Evolutionary conservation across 805 yeast genomes (phyloP), one percentile per base, ranked within the genome.

Genomic region (Candida tibetensis): DNA sequence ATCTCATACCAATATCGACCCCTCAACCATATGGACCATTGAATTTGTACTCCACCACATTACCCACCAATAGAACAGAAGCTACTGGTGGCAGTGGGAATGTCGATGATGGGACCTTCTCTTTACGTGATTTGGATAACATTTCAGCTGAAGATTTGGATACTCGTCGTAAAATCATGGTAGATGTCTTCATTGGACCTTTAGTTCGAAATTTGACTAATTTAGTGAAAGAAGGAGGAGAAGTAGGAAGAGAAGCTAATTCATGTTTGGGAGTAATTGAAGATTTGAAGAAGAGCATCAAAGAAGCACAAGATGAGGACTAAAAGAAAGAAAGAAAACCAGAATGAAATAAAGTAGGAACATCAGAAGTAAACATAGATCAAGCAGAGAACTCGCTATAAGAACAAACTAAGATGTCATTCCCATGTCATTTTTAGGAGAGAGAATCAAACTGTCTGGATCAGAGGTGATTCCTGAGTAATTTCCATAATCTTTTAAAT

Each of bases 201-300:
- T 64, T 85, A 34, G 39, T 51, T 15, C 69, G 64, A 32, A 82
- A 85, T 26, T 64, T 82, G 16, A 64, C 60, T 1, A 65, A 65
- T 28, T 50, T 77, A 22, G 58, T 78, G 7, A 78, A 77, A 49
- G 93, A 85, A 46, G 95, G 88, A 9, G 90, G 90, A 1, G 86
- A 81, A 33, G 63, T 74, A 14, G 89, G 89, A 2, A 72, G 79
- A 44, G 72, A 66, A 41, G 69, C 71, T 16, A 56, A 57, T 32
- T 47, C 50, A 10, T 55, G 66, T 46, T 25, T 58, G 28, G 48
- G 26, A 17, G 15, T 48, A 12, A 18, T 45, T 39, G 44, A 43
- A 19, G 32, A 32, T 25, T 35, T 46, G 26, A 28, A 33, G 28
- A 15, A 26, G 28, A 28, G 13, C 3, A 44, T 33, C 2, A 44